Evolutionary conservation across 2,329 filamentous ascomycete genomes (phyloP), one percentile per base, ranked within the genome.

Genomic region (Monosporascus sp.): DNA sequence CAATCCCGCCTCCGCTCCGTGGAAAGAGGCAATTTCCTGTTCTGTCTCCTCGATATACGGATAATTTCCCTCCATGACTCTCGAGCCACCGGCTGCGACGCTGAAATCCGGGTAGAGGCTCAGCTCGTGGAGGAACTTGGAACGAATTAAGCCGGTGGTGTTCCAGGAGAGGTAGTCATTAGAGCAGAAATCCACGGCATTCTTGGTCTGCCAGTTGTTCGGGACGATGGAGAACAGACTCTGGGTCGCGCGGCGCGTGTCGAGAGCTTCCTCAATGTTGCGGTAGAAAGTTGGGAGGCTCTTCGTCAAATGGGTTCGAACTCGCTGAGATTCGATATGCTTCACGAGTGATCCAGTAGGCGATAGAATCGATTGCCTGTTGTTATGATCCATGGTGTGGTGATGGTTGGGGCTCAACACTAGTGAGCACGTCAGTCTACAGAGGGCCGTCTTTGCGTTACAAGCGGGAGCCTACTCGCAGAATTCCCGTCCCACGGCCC

Each of bases 61-160:
- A 1, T 79, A 84, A 62, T 87, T 88, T 2, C 86, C 86, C 58
- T 88, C 82, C 2, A 87, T 71, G 0, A 88, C 72, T 6, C 86
- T 75, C 0, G 83, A 86, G 2, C 86, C 84, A 1, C 78, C 76
- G 48, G 79, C 79, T 20, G 79, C 77, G 24, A 84, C 5, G 49
- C 35, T 35, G 43, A 59, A 74, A 60, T 44, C 69, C 37, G 70
- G 56, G 56, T 64, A 31, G 3, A 81, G 65, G 55, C 48, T 49
- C 1, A 62, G 53, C 46, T 80, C 76, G 15, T 67, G 48, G 9
- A 83, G 65, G 58, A 76, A 84, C 2, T 70, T 65, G 2, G 67
- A 51, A 9, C 76, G 76, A 35, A 81, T 72, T 3, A 65, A 62
- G 0, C 69, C 59, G 8, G 75, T 79, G 0, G 69, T 75, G 2